Base-by-base conservation (phyloP, 345 rosid genomes). In the Zanthoxylum bungeanum region DNA sequence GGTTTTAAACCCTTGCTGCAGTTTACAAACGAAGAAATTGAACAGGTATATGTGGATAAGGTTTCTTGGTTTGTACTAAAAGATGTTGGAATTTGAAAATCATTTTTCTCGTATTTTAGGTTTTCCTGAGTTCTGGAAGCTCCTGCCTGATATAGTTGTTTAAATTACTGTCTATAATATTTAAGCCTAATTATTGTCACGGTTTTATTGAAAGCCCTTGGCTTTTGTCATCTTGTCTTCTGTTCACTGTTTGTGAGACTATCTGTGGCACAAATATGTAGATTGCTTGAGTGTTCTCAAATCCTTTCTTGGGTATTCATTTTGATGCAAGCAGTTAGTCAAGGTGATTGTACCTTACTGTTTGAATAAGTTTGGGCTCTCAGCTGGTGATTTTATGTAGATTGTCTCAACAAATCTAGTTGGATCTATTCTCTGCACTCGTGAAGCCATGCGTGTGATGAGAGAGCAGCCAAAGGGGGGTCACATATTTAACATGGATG, bases 401-500 rank as follows among this genome's bases (percentile, higher is more conserved):
- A 94, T 92, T 78, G 97, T 94, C 59, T 91, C 95, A n/a, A 92
- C 97, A 68, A 94, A 94, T 78, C 78, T 94, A 78, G 89, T 94
- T 50, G 98, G 98, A 70, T 94, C 98, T 7, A 87, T 90, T 71
- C 87, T 94, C 22, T 94, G 98, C 77, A 94, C 98, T 30, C 86
- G 89, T 69, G 98, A 91, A 80, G 97, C 95, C 57, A 89, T 92
- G 97, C 79, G 47, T 2, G 78, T 92, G 66, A 94, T 94, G 97
- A 78, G 75, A 69, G 79, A 72, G 68, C 98, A 92, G 66, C 66
- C 77, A 27, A 89, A 82, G 44, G 93, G 97, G 16, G 97, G 97
- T 4, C 97, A 92, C 78, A 87, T 94, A 64, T 92, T 94, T 75
- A 94, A 92, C 86, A 94, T 90, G 98, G 98, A 94, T 73, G 98